Evolutionary conservation across 805 yeast species (phyloP), one percentile per base, ranked within the genome.

Genomic region (Candida jianshihensis): DNA sequence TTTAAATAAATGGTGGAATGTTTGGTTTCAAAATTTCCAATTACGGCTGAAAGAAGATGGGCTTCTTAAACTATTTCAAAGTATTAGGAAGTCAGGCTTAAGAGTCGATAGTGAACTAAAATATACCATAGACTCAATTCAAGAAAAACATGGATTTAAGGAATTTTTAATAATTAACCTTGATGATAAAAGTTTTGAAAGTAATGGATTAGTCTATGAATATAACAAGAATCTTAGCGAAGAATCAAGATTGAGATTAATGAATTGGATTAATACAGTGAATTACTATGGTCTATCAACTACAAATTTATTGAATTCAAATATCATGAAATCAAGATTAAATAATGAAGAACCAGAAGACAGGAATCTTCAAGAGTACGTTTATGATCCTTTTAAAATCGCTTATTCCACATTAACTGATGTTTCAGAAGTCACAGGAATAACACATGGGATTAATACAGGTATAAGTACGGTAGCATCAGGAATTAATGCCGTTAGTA

Each of bases 1-100:
- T n/a, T 32, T 57, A 6, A 40, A 40, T 19, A 39, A 41, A 15
- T 66, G 70, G 70, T 66, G 69, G 68, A 38, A 30, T 4, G 37
- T 36, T 2, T 66, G 70, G 69, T 38, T 59, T 4, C 29, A n/a
- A 2, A 49, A 55, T 36, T 46, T 49, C 24, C 56, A 33, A 8
- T 17, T 59, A 19, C 56, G 48, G 10, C 25, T 63, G 13, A 40
- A 39, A 11, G 62, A 56, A 31, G 52, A 60, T 36, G 71, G 70
- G 0, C 34, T 56, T n/a, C 34, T 62, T 31, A 61, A 57, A 33
- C 25, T 57, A 19, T 40, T 56, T 5, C 31, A 53, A 11, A 59
- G 61, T 3, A 41, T 47, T 15, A 44, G 60, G 37, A 43, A 40
- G 30, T 63, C 64, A 1, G 53, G 57, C 3, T 48, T 56, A 3